Base-by-base conservation (phyloP, 331 rosid species). In the Malus hybrid region DNA sequence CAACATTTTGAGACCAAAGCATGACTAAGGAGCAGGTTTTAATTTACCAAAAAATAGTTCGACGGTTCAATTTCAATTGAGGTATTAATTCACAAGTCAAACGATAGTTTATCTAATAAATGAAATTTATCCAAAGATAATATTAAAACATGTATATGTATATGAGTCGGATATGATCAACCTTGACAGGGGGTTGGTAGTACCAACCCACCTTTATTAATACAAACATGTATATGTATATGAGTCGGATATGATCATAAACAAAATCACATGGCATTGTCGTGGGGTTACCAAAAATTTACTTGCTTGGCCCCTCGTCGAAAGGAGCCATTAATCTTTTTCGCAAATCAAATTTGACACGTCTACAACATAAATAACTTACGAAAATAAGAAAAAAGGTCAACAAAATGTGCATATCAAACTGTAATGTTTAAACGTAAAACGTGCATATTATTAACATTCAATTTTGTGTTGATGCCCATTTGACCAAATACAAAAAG, bases 141-240 rank as follows among this genome's bases (percentile, higher is more conserved):
- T 36, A 34, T 22, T 22, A 22, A 22, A 22, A 22, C 24, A 22
- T 22, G 24, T 22, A 22, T 22, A 22, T 22, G 24, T 22, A 22
- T 22, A 22, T 22, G 24, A 22, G 24, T 22, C 24, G 24, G 24
- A 22, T 22, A 22, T 22, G 24, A 22, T 22, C 98, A 64, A 91
- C 44, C 44, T 36, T 36, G 84, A 94, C 98, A 77, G 90, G 90
- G 67, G 98, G 84, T 86, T 74, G 83, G 75, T 77, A 69, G 44
- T 36, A 7, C 42, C 82, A 92, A 80, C 74, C 89, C 95, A 74
- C 98, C 98, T 86, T 87, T 94, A 82, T 91, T 96, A 68, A 54
- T 39, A 39, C 11, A 39, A 39, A 2, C 46, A 3, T 39, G 12
- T 39, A 2, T 3, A 39, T 10, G 46, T 10, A 10, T 42, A 2